Evolutionary conservation across 1,139 yeast species (phyloP).

Genomic region (Candida dubliniensis): DNA sequence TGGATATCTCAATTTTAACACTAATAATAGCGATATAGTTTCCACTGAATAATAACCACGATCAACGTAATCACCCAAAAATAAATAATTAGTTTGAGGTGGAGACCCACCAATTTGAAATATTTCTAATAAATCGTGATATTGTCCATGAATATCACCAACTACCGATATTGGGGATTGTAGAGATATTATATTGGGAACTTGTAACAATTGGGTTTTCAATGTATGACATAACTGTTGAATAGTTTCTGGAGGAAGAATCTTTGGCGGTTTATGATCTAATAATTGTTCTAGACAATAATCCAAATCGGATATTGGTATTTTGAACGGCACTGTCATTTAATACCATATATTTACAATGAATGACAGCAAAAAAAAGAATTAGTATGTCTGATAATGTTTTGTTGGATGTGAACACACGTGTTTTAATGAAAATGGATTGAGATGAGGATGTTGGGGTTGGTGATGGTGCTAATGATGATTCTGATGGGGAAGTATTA

Average conservation of each 20-base stretch:
- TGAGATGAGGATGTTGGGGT: no score
- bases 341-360: neutral
- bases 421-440: no score
- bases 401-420: no score
- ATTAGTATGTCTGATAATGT: no score
- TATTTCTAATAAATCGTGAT: conserved; percentile 87
- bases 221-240: conserved; percentile 46
- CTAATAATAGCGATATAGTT: conserved; percentile 81
- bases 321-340: conserved; percentile 37
- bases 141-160: conserved; percentile 98
- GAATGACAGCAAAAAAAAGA: no score
- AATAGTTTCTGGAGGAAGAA: conserved; percentile 43
- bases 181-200: conserved; percentile 76
- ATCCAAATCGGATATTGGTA: conserved; percentile 43
- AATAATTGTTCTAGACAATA: conserved; percentile 46
- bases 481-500: no score
- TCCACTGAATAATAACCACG: conserved; percentile 87
- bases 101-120: conserved; percentile 91
- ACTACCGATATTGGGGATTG: conserved; percentile 92
- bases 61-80: conserved; percentile 93
- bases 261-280: conserved; percentile 44
- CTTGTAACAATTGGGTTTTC: conserved; percentile 38
- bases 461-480: no score
- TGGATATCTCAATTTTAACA: conserved; percentile 84
- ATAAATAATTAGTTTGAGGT: conserved; percentile 89